Percentiles rank a stretch among this genome's conserved stretches.
phyloP scores from a whole-genome alignment of 2,329 filamentous ascomycete genomes.

The Aureobasidium sp. region DNA sequence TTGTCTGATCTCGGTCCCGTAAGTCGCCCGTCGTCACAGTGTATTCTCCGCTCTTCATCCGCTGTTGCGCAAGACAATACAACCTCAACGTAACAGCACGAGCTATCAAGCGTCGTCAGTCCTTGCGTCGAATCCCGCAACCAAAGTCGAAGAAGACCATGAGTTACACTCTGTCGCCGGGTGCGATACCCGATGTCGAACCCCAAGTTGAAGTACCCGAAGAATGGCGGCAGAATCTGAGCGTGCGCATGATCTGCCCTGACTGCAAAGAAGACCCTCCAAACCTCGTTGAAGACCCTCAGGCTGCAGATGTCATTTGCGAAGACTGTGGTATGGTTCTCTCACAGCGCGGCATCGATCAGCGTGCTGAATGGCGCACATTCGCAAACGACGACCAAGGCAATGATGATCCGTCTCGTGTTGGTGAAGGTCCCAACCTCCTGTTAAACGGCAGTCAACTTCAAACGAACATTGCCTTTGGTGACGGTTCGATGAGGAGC shows the following conservation, averaged over 20 bases:
- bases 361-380: constrained; percentile 95
- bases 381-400: constrained; percentile 98
- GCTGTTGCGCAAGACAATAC: constrained; percentile 42
- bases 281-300: constrained; percentile 87
- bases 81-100: constrained; percentile 39
- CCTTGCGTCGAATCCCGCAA: constrained; percentile 30
- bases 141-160: constrained; percentile 22
- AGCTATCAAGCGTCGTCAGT: constrained; percentile 38
- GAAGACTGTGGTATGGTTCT: constrained; percentile 86
- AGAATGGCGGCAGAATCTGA: constrained; percentile 75
- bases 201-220: constrained; percentile 31
- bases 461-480: constrained; percentile 79
- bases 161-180: constrained; percentile 37
- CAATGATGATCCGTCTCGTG: constrained; percentile 94
- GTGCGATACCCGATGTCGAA: constrained; percentile 37
- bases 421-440: constrained; percentile 86
- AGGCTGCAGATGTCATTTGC: constrained; percentile 87
- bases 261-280: constrained; percentile 92
- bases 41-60: constrained; percentile 66
- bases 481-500: constrained; percentile 62
- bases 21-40: constrained; percentile 47
- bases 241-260: constrained; percentile 74
- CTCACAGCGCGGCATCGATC: constrained; percentile 86
- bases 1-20: background rate
- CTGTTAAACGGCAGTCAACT: constrained; percentile 86